Percentiles rank a stretch among this genome's conserved stretches.
Conservation (phyloP, 1,284 basidiomycete species). For the Ceratobasidium sp. region DNA sequence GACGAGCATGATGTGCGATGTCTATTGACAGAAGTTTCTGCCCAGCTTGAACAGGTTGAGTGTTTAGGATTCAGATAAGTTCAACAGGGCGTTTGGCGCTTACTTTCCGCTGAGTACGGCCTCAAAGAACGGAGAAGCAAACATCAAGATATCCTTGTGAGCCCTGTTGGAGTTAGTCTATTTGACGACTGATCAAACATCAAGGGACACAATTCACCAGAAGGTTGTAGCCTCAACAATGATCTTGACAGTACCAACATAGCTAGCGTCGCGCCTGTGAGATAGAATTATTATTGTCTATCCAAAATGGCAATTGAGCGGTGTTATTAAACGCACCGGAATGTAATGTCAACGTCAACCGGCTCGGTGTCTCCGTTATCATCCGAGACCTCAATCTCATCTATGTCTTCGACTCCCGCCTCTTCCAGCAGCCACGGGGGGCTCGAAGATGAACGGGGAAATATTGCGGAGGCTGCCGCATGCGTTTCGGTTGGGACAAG, state of each 20-base stretch:
- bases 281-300: not conserved
- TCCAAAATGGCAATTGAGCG: not conserved
- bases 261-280: conserved; percentile 61
- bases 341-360: conserved; percentile 82
- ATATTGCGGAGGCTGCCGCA: conserved; percentile 84
- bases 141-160: conserved; percentile 86
- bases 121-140: conserved; percentile 89
- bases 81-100: conserved; percentile 13
- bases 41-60: conserved; percentile 50
- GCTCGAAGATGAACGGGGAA: conserved; percentile 76
- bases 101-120: conserved; percentile 82
- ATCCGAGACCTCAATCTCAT: conserved; percentile 48
- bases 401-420: conserved; percentile 73
- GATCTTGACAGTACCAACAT: conserved; percentile 86
- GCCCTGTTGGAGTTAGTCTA: conserved; percentile 66
- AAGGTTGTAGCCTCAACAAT: conserved; percentile 87
- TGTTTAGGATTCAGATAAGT: not conserved
- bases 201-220: conserved; percentile 68
- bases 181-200: conserved; percentile 6
- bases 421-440: conserved; percentile 82
- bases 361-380: conserved; percentile 53
- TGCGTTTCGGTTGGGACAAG: conserved; percentile 87
- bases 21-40: conserved; percentile 57
- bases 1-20: conserved; percentile 82
- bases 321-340: conserved; percentile 62